Evolutionary conservation across 2,329 filamentous ascomycete species (phyloP).

Genomic region (Xylaria sp.): DNA sequence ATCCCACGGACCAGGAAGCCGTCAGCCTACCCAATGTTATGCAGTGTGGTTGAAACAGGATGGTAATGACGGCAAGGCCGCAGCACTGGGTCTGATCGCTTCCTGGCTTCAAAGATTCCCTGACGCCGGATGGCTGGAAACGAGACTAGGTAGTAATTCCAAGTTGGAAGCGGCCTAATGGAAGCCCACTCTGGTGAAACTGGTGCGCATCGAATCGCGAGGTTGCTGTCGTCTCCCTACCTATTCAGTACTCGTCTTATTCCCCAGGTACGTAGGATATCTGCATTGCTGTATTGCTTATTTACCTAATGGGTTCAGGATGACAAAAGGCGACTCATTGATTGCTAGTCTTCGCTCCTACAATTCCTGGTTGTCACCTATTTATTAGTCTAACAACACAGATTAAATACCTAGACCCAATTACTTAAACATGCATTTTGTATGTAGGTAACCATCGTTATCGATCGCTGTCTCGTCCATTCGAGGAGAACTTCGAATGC

Average conservation of each 20-base stretch:
- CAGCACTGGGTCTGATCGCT: not conserved
- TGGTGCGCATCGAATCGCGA: constrained; percentile 7
- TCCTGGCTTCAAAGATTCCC: not conserved
- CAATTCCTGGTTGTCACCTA: too few species aligned
- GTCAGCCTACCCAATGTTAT: not conserved
- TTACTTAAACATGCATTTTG: too few species aligned
- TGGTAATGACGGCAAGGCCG: constrained; percentile 9
- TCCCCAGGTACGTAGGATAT: not conserved
- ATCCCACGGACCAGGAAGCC: not conserved
- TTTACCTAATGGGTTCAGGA: not conserved
- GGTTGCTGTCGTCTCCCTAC: constrained; percentile 11
- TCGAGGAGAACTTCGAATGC: not conserved
- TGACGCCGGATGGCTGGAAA: not conserved
- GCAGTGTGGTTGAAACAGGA: constrained; percentile 4
- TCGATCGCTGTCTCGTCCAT: not conserved
- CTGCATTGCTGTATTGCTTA: too few species aligned
- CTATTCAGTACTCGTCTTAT: not conserved
- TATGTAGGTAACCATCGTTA: not conserved
- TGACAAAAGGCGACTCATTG: too few species aligned
- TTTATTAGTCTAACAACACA: too few species aligned
- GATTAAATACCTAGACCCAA: too few species aligned
- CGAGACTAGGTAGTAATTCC: not conserved
- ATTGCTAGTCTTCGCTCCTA: too few species aligned
- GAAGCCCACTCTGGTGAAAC: constrained; percentile 32
- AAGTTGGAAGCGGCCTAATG: constrained; percentile 11